Percentiles rank a stretch among this genome's conserved stretches.
These are phyloP conservation scores for Skeletonema costatum DNA, from an alignment of 108 stramenopile species.

Conservation along the genomic window DNA sequence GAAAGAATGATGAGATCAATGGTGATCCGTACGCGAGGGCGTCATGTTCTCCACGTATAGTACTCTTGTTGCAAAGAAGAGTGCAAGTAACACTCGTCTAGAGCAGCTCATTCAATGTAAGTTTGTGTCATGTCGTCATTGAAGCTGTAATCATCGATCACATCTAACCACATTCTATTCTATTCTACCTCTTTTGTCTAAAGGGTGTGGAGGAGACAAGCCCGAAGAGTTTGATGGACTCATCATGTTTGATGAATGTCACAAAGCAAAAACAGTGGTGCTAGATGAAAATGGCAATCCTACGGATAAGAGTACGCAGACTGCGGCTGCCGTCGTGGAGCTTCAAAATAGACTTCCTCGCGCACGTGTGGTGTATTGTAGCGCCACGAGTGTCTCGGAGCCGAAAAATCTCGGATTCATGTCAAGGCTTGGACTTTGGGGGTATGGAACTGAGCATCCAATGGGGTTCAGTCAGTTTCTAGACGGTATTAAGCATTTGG, in stretches of 20 bases:
- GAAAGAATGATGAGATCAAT: slow-evolving; percentile 7
- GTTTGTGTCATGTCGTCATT: background rate
- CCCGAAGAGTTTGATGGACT: slow-evolving; percentile 52
- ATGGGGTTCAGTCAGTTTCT: slow-evolving; percentile 56
- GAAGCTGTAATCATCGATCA: background rate
- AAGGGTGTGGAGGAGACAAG: slow-evolving; percentile 34
- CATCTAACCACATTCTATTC: background rate
- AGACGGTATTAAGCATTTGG: slow-evolving; percentile 45
- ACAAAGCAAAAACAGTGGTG: slow-evolving; percentile 51
- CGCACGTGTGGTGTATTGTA: slow-evolving; percentile 72
- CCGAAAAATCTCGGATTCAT: slow-evolving; percentile 75
- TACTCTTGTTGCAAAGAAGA: slow-evolving; percentile 24
- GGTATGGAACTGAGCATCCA: slow-evolving; percentile 34
- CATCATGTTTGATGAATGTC: slow-evolving; percentile 47
- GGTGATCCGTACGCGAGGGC: slow-evolving; percentile 19
- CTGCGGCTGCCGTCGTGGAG: slow-evolving; percentile 60
- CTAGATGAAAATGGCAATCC: slow-evolving; percentile 32
- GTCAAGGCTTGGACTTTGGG: slow-evolving; percentile 39
- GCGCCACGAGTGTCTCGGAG: slow-evolving; percentile 68
- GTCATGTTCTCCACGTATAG: slow-evolving; percentile 40
- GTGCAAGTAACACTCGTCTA: slow-evolving; percentile 14
- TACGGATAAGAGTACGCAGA: slow-evolving; percentile 35
- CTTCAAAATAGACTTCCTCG: slow-evolving; percentile 68
- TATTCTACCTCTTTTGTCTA: background rate
- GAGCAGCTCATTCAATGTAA: slow-evolving; percentile 50